Percentiles rank a stretch among this genome's conserved stretches.
Conservation (phyloP, 225 moss, liverwort and hornwort genomes). For the Marchantia paleacea region DNA sequence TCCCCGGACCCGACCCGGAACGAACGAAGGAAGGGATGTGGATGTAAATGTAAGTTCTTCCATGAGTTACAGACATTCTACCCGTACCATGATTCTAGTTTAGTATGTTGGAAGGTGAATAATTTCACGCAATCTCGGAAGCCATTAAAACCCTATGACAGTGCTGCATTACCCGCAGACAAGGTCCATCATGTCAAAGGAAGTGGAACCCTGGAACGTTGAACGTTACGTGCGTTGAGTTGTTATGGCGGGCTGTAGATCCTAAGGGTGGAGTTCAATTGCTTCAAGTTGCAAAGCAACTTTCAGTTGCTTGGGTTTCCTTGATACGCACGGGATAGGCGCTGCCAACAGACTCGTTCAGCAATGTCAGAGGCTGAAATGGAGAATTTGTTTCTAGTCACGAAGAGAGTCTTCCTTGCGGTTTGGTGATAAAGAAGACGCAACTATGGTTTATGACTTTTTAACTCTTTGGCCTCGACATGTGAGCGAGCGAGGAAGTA, state of each 20-base stretch:
- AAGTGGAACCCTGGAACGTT: neutral
- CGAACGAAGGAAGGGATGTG: neutral
- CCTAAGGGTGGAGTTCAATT: neutral
- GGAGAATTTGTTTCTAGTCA: neutral
- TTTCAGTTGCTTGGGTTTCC: neutral
- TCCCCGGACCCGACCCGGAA: too few species aligned
- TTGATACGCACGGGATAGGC: neutral
- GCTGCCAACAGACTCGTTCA: neutral
- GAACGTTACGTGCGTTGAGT: neutral
- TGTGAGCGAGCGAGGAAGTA: neutral
- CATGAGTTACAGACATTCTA: neutral
- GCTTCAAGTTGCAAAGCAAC: neutral
- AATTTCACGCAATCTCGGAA: neutral
- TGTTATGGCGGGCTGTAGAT: neutral
- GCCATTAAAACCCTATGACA: neutral
- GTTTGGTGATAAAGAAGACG: neutral
- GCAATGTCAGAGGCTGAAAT: neutral
- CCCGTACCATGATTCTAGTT: neutral
- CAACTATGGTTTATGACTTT: neutral
- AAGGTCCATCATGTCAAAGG: neutral
- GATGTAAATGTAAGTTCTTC: slow-evolving; percentile 1
- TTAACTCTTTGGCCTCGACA: neutral
- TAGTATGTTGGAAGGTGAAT: neutral
- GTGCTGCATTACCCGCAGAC: slow-evolving; percentile 7
- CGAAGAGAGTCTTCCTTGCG: neutral